Evolutionary conservation across 2,329 filamentous ascomycete species (phyloP).

Genomic region (Fusarium nematophilum): DNA sequence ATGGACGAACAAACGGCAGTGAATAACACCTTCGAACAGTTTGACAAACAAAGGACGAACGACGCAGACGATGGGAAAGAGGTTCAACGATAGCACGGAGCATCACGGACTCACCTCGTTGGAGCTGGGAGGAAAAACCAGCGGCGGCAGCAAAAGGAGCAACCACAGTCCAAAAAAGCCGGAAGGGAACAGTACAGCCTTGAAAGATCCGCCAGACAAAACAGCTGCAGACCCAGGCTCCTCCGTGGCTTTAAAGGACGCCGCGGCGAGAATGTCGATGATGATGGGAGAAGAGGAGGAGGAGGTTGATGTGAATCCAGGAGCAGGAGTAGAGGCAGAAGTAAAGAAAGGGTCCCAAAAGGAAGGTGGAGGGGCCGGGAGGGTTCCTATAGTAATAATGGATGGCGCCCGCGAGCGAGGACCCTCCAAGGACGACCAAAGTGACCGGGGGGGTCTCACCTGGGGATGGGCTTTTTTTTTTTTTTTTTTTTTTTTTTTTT

Average conservation of each 20-base stretch:
- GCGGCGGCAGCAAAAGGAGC: conserved; percentile 33
- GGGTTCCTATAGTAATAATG: conserved; percentile 41
- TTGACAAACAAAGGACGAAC: background rate
- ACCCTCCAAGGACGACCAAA: conserved; percentile 24
- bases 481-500: no score
- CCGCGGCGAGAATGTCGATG: conserved; percentile 34
- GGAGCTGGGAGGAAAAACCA: conserved; percentile 18
- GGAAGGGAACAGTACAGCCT: conserved; percentile 23
- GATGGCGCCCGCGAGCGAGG: conserved; percentile 20
- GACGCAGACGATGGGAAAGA: conserved; percentile 5
- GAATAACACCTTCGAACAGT: conserved; percentile 9
- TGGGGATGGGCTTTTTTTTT: conserved; percentile 28
- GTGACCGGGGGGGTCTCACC: conserved; percentile 28
- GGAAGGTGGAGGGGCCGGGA: conserved; percentile 38
- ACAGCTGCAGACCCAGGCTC: conserved; percentile 33
- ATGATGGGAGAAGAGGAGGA: conserved; percentile 18
- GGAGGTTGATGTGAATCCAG: conserved; percentile 21
- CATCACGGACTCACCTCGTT: conserved; percentile 38
- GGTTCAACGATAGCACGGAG: conserved; percentile 24
- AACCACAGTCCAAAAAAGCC: conserved; percentile 20
- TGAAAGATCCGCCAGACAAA: conserved; percentile 24
- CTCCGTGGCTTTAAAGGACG: conserved; percentile 37
- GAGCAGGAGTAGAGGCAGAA: conserved; percentile 30
- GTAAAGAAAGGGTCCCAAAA: conserved; percentile 36
- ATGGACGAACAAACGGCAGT: conserved; percentile 1